These are phyloP conservation scores for Panicum virgatum DNA, from an alignment of 202 grass and related monocot species.

Conservation along the genomic window DNA sequence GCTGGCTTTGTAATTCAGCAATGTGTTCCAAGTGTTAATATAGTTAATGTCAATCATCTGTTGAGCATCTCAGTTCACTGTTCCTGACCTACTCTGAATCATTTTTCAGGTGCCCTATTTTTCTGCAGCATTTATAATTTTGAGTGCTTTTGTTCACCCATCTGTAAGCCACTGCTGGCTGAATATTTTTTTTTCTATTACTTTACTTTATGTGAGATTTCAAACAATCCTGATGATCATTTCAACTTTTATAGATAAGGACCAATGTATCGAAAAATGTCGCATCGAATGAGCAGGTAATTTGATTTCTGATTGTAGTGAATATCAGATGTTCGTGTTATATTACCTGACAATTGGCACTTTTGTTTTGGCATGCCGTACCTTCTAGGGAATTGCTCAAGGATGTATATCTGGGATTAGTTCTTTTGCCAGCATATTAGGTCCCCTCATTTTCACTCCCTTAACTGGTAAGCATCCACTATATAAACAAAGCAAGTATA, in stretches of 20 bases:
- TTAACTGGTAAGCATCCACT: constrained; percentile 58
- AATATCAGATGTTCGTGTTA: background rate
- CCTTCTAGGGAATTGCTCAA: constrained; percentile 83
- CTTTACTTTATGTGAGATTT: background rate
- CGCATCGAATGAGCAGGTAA: constrained; percentile 79
- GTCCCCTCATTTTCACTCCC: constrained; percentile 79
- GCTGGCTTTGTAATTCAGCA: background rate
- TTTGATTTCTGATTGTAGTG: background rate
- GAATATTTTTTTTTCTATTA: background rate
- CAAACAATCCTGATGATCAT: background rate
- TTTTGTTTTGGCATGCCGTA: constrained; percentile 11
- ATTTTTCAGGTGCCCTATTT: constrained; percentile 83
- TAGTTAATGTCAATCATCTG: background rate
- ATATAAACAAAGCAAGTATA: background rate
- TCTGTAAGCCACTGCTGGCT: constrained; percentile 50
- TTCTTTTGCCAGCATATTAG: constrained; percentile 82
- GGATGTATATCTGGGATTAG: constrained; percentile 89
- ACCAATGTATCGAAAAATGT: constrained; percentile 80
- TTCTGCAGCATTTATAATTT: constrained; percentile 55
- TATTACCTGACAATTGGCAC: background rate
- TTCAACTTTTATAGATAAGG: constrained; percentile 62
- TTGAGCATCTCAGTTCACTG: background rate
- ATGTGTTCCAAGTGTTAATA: background rate
- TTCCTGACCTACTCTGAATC: constrained; percentile 7
- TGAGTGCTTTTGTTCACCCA: constrained; percentile 83